Evolutionary conservation across 2,329 filamentous ascomycete genomes (phyloP).

Genomic region (Verticillium alfalfae): DNA sequence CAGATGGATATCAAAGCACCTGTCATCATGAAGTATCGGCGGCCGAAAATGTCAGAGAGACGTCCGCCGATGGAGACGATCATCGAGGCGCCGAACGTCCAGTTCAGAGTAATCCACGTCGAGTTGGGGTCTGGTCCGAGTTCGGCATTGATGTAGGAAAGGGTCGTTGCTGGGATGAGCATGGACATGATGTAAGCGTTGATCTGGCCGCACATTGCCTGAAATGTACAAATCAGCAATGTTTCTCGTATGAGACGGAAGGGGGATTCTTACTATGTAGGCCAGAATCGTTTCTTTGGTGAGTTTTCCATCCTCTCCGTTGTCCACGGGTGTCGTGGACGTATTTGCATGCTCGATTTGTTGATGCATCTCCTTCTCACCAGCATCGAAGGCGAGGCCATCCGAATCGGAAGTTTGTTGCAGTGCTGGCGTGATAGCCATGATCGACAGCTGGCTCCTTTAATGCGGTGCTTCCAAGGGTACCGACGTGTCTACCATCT

Average conservation of each 20-base stretch:
- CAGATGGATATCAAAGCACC: constrained; percentile 25
- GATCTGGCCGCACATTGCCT: constrained; percentile 13
- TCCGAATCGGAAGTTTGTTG: constrained; percentile 6
- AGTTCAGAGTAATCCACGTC: constrained; percentile 27
- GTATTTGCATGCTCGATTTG: constrained; percentile 8
- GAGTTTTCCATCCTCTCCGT: constrained; percentile 9
- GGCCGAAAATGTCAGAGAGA: constrained; percentile 32
- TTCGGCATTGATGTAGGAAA: constrained; percentile 25
- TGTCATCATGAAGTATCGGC: constrained; percentile 29
- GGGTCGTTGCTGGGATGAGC: constrained; percentile 24
- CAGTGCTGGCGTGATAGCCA: constrained; percentile 8
- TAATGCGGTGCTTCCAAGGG: not conserved
- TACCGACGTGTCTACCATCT: not conserved
- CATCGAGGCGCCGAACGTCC: constrained; percentile 24
- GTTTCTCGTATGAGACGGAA: not conserved
- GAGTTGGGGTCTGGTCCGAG: constrained; percentile 25
- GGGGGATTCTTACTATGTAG: constrained; percentile 6
- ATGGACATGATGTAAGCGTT: constrained; percentile 28
- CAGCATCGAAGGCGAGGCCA: not conserved
- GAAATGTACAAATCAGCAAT: not conserved
- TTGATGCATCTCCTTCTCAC: constrained; percentile 8
- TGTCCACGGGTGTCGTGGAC: constrained; percentile 1
- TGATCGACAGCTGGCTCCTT: not conserved
- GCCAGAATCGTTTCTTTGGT: constrained; percentile 13
- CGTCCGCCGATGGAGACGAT: constrained; percentile 26